Evolutionary conservation across 2,329 filamentous ascomycete species (phyloP).

Genomic region (Cordyceps militaris): DNA sequence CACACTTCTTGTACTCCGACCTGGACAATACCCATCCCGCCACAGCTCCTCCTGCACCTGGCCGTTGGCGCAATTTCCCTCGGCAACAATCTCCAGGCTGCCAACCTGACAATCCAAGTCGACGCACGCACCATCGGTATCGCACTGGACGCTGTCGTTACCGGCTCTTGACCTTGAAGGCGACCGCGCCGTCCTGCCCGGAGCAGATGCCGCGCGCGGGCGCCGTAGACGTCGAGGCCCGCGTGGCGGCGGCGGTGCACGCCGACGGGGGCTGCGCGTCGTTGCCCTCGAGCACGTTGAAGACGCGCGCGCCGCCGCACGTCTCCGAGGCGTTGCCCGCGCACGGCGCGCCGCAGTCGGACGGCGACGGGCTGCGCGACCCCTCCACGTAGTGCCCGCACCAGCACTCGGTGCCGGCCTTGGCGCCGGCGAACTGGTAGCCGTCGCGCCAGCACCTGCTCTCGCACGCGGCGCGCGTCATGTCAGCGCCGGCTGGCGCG

Average conservation of each 20-base stretch:
- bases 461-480: conserved; percentile 1
- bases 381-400: neutral
- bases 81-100: neutral
- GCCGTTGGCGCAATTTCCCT: neutral
- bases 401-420: conserved; percentile 7
- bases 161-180: conserved; percentile 1
- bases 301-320: neutral
- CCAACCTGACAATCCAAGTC: conserved; percentile 10
- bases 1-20: too few species aligned
- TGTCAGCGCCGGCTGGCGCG: neutral
- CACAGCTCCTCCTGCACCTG: too few species aligned
- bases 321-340: conserved; percentile 2
- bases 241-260: neutral
- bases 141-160: neutral
- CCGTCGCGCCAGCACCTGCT: neutral
- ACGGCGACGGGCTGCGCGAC: neutral
- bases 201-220: neutral
- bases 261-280: neutral
- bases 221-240: neutral
- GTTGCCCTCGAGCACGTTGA: neutral
- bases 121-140: conserved; percentile 5
- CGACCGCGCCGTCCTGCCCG: neutral
- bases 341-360: neutral
- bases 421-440: conserved; percentile 3
- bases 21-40: too few species aligned